Evolutionary conservation across 176 grass and related monocot genomes (phyloP), one percentile per base, ranked within the genome.

Genomic region (Leersia perrieri): DNA sequence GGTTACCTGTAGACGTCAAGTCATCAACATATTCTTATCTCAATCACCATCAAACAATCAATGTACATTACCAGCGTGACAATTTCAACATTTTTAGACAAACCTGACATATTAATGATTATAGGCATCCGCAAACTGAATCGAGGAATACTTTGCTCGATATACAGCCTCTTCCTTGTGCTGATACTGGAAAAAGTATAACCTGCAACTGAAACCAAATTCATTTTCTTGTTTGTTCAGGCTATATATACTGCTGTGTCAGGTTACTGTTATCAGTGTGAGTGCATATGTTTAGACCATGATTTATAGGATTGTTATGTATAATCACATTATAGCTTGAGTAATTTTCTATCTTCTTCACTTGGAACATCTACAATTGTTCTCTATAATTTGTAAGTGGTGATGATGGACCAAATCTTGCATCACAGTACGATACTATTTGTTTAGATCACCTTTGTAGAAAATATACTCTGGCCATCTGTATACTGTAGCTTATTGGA

Each of bases 291-390:
- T 35, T 58, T 51, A 64, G 15, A 85, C 57, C 53, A 58, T 72
- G 63, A 64, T 51, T 57, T 76, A 33, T 71, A 23, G 4, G 10
- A 55, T 81, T 71, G 8, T 74, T 78, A 13, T 64, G 65, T 75
- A 44, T 74, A n/a, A 4, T 85, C 60, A 40, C 66, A 61, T 45
- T 82, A 60, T 81, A 64, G 42, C 10, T 28, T 66, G 22, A 66
- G 32, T 13, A 34, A 33, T 84, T 58, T 8, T 67, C 15, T 73
- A 16, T 58, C 18, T 82, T 73, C 26, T 74, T 57, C 10, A 65
- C 28, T 67, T 58, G 23, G 41, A 64, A 32, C 15, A 64, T 79
- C 75, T 55, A 78, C 20, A 58, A 23, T 44, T 66, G 18, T 66
- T 72, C 16, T 63, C 53, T 69, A 20, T 33, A 72, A 41, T 51